Percentiles rank a stretch among this genome's conserved stretches.
Evolutionary conservation across 2,329 filamentous ascomycete species (phyloP).

Genomic region (Aspergillus novoparasiticus): DNA sequence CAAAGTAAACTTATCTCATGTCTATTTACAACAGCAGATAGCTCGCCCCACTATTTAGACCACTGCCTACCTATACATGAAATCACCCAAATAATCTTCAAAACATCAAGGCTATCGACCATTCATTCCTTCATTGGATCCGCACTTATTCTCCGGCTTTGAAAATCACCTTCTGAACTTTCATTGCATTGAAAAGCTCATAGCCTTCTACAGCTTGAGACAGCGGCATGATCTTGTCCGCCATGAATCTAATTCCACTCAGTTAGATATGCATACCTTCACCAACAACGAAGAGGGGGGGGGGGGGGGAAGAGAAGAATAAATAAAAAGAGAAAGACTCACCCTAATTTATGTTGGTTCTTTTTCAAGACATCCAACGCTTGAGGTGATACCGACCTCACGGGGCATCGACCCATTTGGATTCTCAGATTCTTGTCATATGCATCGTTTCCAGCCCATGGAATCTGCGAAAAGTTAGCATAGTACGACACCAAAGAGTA

Average conservation of each 20-base stretch:
- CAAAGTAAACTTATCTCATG: neutral
- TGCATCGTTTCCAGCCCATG: constrained; percentile 66
- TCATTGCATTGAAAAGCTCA: constrained; percentile 71
- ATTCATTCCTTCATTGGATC: neutral
- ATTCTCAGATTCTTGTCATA: constrained; percentile 70
- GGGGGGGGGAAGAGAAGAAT: neutral
- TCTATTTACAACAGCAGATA: neutral
- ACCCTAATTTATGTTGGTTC: constrained; percentile 69
- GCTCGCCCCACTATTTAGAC: neutral
- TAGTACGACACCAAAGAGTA: neutral
- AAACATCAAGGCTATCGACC: neutral
- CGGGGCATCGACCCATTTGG: constrained; percentile 77
- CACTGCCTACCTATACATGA: neutral
- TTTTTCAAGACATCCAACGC: constrained; percentile 66
- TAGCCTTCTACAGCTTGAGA: constrained; percentile 68
- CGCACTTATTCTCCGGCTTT: constrained; percentile 43
- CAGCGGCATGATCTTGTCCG: constrained; percentile 73
- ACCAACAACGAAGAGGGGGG: neutral
- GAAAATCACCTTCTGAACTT: constrained; percentile 74
- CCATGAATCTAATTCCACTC: constrained; percentile 65
- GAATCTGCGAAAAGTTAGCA: constrained; percentile 55
- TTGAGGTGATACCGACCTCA: constrained; percentile 68
- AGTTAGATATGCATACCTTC: constrained; percentile 21
- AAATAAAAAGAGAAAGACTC: constrained; percentile 32
- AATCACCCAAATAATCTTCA: neutral